Base-by-base conservation (phyloP, 768 basidiomycete species). In the Pleurotus giganteus region DNA sequence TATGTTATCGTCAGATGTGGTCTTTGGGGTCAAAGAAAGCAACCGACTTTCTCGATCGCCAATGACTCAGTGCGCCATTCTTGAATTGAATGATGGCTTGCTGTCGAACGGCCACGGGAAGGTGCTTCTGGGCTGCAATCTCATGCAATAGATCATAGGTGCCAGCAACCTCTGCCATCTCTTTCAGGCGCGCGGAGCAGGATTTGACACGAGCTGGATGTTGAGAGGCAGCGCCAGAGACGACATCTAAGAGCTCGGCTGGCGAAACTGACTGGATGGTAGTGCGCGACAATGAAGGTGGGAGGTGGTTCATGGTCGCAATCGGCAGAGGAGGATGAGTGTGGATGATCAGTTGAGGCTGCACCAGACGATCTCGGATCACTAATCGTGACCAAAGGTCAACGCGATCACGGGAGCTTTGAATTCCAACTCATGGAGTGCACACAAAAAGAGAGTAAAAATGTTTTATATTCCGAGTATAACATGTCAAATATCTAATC, bases 51-150 rank as follows among this genome's bases (percentile, higher is more conserved):
- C 85, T 73, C 28, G 85, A 86, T 64, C 81, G 77, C 94, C 94
- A 96, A 63, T 90, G 86, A 46, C 71, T 71, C 3, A 85, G 67
- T 2, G 85, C 86, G 1, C 79, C 77, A 61, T 94, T 95, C 72
- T 95, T 95, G 74, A 94, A 89, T 63, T 93, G 91, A 53, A 95
- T 88, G 58, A 92, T 90, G 23, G 88, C 84, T 66, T 90, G 89
- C 60, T 89, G 81, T 37, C 93, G 83, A 47, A 94, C 79, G 13
- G 72, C 72, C 32, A 88, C 67, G 12, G 89, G 85, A n/a, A 86
- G 67, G 1, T 75, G 68, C 58, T 70, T 72, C 60, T 83, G 78
- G 26, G 82, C 75, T 21, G 89, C 88, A 66, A 93, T 90, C 59
- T 85, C 80, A 60, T 89, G 83, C 45, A 94, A 74, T 17, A 80